Conservation (phyloP, 2,329 filamentous ascomycete species). For the Apiospora sp. region DNA sequence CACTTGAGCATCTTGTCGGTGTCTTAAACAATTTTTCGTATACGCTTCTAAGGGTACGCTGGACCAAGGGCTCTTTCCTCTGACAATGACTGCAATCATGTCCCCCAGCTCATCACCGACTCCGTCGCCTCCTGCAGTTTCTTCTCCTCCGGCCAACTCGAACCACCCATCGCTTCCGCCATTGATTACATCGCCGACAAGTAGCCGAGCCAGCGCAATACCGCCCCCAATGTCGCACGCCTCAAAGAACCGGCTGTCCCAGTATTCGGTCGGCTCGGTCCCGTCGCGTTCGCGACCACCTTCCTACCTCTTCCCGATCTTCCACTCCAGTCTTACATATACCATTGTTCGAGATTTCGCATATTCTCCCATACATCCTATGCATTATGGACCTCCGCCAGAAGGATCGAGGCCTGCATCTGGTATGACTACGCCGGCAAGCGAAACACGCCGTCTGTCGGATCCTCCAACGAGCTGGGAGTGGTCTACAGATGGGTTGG, state of each 20-base stretch:
- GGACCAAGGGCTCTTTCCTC: conserved; percentile 42
- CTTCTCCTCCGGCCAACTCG: conserved; percentile 55
- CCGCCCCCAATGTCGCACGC: conserved; percentile 78
- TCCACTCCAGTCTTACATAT: conserved; percentile 86
- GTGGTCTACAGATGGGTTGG: conserved; percentile 61
- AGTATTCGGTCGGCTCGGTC: conserved; percentile 78
- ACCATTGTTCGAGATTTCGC: conserved; percentile 96
- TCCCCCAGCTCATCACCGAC: conserved; percentile 63
- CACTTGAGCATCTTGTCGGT: conserved; percentile 15
- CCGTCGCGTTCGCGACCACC: conserved; percentile 77
- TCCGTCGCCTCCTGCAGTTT: conserved; percentile 59
- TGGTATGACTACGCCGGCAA: conserved; percentile 83
- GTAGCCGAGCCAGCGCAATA: conserved; percentile 63
- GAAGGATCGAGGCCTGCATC: conserved; percentile 76
- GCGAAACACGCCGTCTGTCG: conserved; percentile 81
- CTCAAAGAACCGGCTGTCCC: conserved; percentile 82
- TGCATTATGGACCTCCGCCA: conserved; percentile 93
- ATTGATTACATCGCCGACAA: conserved; percentile 63
- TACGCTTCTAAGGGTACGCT: conserved; percentile 41
- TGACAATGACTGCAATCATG: conserved; percentile 62
- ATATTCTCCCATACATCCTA: conserved; percentile 80
- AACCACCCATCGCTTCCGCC: conserved; percentile 64
- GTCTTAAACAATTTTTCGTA: conserved; percentile 23
- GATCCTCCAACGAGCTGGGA: conserved; percentile 81
- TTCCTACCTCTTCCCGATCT: conserved; percentile 83